A percentile compares a stretch with the other conserved stretches of the same genome.
Conservation (phyloP, 768 basidiomycete genomes). For the Panaeolus papilionaceus region DNA sequence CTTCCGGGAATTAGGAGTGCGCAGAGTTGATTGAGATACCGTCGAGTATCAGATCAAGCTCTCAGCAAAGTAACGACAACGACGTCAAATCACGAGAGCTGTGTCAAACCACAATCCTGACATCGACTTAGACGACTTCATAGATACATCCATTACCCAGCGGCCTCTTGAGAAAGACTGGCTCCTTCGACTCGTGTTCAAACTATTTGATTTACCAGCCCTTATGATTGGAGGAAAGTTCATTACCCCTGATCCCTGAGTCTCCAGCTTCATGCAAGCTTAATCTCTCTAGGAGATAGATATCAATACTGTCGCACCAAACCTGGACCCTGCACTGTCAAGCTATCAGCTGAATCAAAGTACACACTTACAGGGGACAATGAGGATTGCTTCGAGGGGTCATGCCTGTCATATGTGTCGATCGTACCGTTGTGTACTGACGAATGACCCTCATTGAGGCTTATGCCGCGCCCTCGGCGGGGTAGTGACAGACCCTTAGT, state of each 20-base stretch:
- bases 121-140: too few species aligned
- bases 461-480: not conserved
- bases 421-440: not conserved
- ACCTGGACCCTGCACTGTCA: slow-evolving; percentile 1
- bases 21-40: too few species aligned
- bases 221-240: not conserved
- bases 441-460: not conserved
- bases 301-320: slow-evolving; percentile 1
- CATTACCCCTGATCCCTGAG: not conserved
- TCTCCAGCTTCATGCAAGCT: not conserved
- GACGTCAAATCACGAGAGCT: too few species aligned
- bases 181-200: not conserved
- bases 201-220: not conserved
- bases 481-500: not conserved
- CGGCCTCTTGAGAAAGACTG: too few species aligned
- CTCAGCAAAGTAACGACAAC: too few species aligned
- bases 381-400: not conserved
- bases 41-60: too few species aligned
- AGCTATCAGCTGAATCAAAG: not conserved
- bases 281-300: not conserved
- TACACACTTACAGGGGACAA: not conserved
- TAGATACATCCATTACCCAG: too few species aligned
- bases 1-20: too few species aligned
- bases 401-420: slow-evolving; percentile 6
- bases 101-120: too few species aligned